Conservation (phyloP, 352 stramenopile genomes). For the Phytophthora cactorum region DNA sequence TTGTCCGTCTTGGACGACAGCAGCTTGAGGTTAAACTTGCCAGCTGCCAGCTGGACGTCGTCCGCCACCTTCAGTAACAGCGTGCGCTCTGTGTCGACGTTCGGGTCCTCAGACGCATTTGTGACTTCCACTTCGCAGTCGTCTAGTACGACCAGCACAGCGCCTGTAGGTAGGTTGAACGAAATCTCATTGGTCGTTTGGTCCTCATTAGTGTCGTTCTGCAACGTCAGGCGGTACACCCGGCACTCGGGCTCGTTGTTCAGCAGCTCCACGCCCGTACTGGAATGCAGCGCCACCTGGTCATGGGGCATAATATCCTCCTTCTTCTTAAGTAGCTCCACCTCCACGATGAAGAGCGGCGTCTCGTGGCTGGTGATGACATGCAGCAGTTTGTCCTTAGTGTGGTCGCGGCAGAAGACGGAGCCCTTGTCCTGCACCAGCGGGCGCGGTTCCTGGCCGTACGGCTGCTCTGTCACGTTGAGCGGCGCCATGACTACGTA, state of each 20-base stretch:
- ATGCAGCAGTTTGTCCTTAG: slow-evolving; percentile 49
- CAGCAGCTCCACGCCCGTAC: slow-evolving; percentile 33
- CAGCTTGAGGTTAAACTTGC: slow-evolving; percentile 31
- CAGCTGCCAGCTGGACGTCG: slow-evolving; percentile 22
- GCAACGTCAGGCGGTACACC: slow-evolving; percentile 53
- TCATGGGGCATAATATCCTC: slow-evolving; percentile 26
- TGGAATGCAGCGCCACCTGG: slow-evolving; percentile 24
- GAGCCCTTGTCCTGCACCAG: slow-evolving; percentile 38
- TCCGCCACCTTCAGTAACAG: slow-evolving; percentile 28
- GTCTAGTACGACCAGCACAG: slow-evolving; percentile 48
- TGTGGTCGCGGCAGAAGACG: slow-evolving; percentile 63
- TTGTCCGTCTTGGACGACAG: slow-evolving; percentile 24
- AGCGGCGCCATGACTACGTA: slow-evolving; percentile 54
- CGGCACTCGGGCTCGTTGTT: slow-evolving; percentile 48
- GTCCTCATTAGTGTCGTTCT: slow-evolving; percentile 14
- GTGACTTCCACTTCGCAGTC: slow-evolving; percentile 39
- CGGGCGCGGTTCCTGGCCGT: slow-evolving; percentile 19
- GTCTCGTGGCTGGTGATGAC: slow-evolving; percentile 36
- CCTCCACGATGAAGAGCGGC: slow-evolving; percentile 54
- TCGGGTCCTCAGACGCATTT: slow-evolving; percentile 18
- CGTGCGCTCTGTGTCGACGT: slow-evolving; percentile 13
- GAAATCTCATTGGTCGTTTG: slow-evolving; percentile 28
- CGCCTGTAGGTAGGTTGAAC: slow-evolving; percentile 37
- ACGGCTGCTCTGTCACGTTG: slow-evolving; percentile 44
- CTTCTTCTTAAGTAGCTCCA: slow-evolving; percentile 53